phyloP scores from a whole-genome alignment of 768 basidiomycete species.

The Mycena sanguinolenta region DNA sequence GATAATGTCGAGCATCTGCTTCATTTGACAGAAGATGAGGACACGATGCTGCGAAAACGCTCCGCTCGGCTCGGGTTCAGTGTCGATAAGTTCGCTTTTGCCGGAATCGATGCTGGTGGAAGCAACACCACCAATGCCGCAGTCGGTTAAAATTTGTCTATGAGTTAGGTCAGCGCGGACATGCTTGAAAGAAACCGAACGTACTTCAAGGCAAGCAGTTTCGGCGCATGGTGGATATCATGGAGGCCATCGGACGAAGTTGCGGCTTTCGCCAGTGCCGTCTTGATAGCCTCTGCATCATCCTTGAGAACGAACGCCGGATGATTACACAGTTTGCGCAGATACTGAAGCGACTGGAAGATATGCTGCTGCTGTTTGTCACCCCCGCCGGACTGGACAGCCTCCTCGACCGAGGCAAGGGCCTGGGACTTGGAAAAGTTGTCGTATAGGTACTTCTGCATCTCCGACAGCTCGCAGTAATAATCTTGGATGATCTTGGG shows the following conservation, averaged over 20 bases:
- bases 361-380: conserved; percentile 85
- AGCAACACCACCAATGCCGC: conserved; percentile 84
- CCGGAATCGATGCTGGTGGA: conserved; percentile 61
- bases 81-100: conserved; percentile 78
- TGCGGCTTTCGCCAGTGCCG: conserved; percentile 70
- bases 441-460: conserved; percentile 96
- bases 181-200: conserved; percentile 40
- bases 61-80: conserved; percentile 64
- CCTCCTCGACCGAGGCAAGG: conserved; percentile 71
- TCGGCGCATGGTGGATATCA: conserved; percentile 94
- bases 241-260: conserved; percentile 62
- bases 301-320: conserved; percentile 92
- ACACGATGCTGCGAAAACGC: conserved; percentile 96
- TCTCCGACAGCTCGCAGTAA: conserved; percentile 95
- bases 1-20: conserved; percentile 98
- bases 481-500: conserved; percentile 99
- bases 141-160: conserved; percentile 94
- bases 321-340: conserved; percentile 98
- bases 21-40: conserved; percentile 99
- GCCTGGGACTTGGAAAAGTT: conserved; percentile 90
- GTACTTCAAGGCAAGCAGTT: conserved; percentile 90
- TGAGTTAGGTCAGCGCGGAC: conserved; percentile 3
- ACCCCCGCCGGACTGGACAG: conserved; percentile 63
- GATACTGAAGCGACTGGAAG: conserved; percentile 97
- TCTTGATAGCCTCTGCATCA: conserved; percentile 67